A percentile compares a stretch with the other conserved stretches of the same genome.
These are phyloP conservation scores for Pseudozyma thailandica DNA, from an alignment of 1,284 basidiomycete species.

Conservation along the genomic window DNA sequence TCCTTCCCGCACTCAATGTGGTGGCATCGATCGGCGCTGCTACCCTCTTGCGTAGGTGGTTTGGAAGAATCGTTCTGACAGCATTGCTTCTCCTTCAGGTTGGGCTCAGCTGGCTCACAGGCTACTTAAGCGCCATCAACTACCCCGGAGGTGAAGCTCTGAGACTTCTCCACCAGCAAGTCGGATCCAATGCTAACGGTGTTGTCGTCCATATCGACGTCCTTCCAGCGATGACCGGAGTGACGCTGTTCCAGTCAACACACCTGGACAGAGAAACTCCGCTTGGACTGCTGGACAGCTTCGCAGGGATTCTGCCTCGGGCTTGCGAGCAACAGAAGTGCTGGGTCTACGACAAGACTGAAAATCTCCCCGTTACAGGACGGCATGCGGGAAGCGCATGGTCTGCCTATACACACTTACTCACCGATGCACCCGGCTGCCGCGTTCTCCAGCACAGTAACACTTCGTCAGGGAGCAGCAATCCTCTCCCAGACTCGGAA, in stretches of 20 bases:
- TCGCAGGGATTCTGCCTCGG: conserved; percentile 4
- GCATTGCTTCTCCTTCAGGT: conserved; percentile 23
- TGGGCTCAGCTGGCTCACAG: conserved; percentile 64
- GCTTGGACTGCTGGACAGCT: conserved; percentile 3
- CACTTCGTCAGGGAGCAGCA: neutral
- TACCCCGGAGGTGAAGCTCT: conserved; percentile 91
- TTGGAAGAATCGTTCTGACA: conserved; percentile 4
- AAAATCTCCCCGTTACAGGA: conserved; percentile 32
- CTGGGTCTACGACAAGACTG: conserved; percentile 64
- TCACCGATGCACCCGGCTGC: conserved; percentile 41
- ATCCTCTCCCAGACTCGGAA: conserved; percentile 3
- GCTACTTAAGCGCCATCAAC: conserved; percentile 77
- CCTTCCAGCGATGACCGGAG: conserved; percentile 87
- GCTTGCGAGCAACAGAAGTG: conserved; percentile 4
- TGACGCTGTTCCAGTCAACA: conserved; percentile 84
- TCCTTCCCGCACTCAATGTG: conserved; percentile 83
- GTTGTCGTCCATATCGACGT: conserved; percentile 76
- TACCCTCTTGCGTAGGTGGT: conserved; percentile 69
- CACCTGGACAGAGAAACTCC: conserved; percentile 65
- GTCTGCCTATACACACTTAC: conserved; percentile 42
- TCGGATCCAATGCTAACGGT: neutral
- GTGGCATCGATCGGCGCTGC: conserved; percentile 77
- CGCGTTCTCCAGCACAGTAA: neutral
- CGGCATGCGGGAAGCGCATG: conserved; percentile 13
- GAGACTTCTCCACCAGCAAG: conserved; percentile 73